Percentiles rank a stretch among this genome's conserved stretches.
phyloP scores from a whole-genome alignment of 1,139 yeast species.

The Taphrina flavorubra region DNA sequence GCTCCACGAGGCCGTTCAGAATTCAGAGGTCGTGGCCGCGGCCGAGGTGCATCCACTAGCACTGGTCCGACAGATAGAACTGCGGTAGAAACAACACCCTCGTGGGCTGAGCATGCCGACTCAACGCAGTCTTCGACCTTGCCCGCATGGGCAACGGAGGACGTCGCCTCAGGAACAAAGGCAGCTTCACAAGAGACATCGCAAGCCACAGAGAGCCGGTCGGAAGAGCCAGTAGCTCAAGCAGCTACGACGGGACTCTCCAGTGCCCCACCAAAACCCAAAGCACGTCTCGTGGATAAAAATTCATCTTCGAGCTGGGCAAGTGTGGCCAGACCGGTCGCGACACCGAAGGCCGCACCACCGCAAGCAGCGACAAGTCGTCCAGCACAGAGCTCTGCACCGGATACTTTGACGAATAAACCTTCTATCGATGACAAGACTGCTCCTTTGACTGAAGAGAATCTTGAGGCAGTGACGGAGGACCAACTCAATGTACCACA shows the following conservation, averaged over 20 bases:
- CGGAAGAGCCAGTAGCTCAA: slow-evolving; percentile 9
- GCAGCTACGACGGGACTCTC: slow-evolving; percentile 1
- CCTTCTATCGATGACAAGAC: slow-evolving; percentile 7
- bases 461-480: slow-evolving; percentile 37
- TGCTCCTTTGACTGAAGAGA: slow-evolving; percentile 34
- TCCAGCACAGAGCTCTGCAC: neutral
- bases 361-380: neutral
- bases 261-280: slow-evolving; percentile 30
- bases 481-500: slow-evolving; percentile 28
- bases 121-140: neutral
- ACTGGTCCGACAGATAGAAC: slow-evolving; percentile 20
- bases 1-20: slow-evolving; percentile 31
- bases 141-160: slow-evolving; percentile 25
- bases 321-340: slow-evolving; percentile 30
- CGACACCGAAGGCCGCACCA: slow-evolving; percentile 2
- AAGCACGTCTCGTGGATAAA: slow-evolving; percentile 34
- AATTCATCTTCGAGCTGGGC: slow-evolving; percentile 40
- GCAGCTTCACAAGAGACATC: slow-evolving; percentile 1
- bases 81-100: slow-evolving; percentile 19
- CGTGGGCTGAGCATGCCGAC: slow-evolving; percentile 11
- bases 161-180: slow-evolving; percentile 3
- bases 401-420: neutral
- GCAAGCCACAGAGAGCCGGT: neutral
- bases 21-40: slow-evolving; percentile 39
- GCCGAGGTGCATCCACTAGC: slow-evolving; percentile 25